Base-by-base conservation (phyloP, 2,329 filamentous ascomycete genomes). In the Fonsecaea nubica region DNA sequence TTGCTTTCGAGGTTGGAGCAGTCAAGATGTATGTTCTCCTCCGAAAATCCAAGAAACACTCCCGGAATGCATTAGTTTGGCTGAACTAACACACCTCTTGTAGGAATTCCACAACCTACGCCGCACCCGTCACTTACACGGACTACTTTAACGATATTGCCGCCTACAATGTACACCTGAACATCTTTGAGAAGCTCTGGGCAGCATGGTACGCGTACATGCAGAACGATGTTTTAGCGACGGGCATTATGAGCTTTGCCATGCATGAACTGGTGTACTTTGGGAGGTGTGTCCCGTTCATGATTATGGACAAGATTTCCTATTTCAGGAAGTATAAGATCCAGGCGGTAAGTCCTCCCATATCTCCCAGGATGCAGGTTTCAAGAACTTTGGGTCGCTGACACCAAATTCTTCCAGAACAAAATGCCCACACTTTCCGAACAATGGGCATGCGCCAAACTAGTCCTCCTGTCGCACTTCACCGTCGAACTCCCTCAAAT, bases 181-280 rank as follows among this genome's bases (percentile, higher is more conserved):
- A 92, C 80, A 85, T 92, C 71, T 83, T 89, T 75, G 95, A 99
- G 85, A 89, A 90, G 76, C 84, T 97, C 72, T 99, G 95, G 95
- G 90, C 92, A 80, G 89, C 93, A 48, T 98, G 93, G 94, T 99
- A 99, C 79, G 87, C 94, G 15, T 99, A 89, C 86, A 97, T 98
- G 90, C 92, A 96, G 79, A 99, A 99, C 79, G 95, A 99, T 81
- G 90, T 91, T 62, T 89, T 99, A 69, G 95, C 95, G 66, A 99
- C 95, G 3, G 95, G 95, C 68, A 95, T 99, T 83, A 90, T 98
- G 91, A 97, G 93, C 75, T 99, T 99, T 79, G 81, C 90, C 73
- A 92, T 98, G 87, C 95, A 99, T 84, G 95, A 99, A 81, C 63
- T 88, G 48, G 87, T 99, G 75, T 99, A 99, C 84, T 99, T 98